Base-by-base conservation (phyloP, 441 rosid genomes). In the Brassica balearica region DNA sequence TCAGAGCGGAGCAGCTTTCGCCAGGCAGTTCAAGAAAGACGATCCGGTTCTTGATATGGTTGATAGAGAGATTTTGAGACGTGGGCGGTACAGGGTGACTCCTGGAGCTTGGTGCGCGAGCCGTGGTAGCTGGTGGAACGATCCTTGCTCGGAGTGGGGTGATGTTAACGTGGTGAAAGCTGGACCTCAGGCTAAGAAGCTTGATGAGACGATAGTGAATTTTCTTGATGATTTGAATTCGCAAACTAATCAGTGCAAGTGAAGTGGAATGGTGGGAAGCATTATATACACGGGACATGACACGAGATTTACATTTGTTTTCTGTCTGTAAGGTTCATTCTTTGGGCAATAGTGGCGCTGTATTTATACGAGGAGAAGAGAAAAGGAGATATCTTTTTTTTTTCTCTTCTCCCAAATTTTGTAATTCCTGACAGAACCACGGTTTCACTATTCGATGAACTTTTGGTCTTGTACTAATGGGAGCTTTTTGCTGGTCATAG, bases 401-500 rank as follows among this genome's bases (percentile, higher is more conserved):
- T 8, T 19, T 56, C 23, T 56, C 61, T 56, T 56, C 22, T 56
- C 61, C 12, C 61, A 56, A 8, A 19, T 19, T 56, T 58, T 58
- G 62, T 58, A 15, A 8, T 56, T 8, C 25, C 25, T 38, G 59
- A 53, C 59, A 53, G 20, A 53, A 53, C 59, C 23, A 15, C 22
- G 0, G 60, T 55, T 55, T 55, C 60, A 55, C 20, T 51, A 51
- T 51, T 51, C 20, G 58, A 51, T 14, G 58, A 15, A 51, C 58
- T 17, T 55, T 15, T 55, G 11, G 7, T 55, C 22, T 17, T 55
- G 94, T 95, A 11, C 79, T 92, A 25, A 87, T 90, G 0, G 94
- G 95, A 25, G 93, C 95, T 53, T 92, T 85, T 77, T 94, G 95
- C 80, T 86, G 88, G 85, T 88, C 93, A 0, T 74, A 77, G 84